phyloP scores from a whole-genome alignment of 176 grass and related monocot genomes.

The Lolium perenne region DNA sequence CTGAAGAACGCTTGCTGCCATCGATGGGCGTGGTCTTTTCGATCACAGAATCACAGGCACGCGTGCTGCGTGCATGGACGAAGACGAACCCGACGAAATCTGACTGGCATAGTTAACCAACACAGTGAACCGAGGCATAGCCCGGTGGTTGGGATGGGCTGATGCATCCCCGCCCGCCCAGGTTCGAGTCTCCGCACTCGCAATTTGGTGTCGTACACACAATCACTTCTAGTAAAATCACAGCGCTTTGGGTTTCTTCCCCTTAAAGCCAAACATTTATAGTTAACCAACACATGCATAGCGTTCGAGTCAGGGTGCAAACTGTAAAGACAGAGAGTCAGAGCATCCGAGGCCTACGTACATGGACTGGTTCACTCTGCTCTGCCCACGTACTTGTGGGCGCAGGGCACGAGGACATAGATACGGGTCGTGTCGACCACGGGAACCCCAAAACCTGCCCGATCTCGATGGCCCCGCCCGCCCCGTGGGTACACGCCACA shows the following conservation, averaged over 20 bases:
- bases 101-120: not conserved
- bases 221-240: no score
- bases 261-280: no score
- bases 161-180: no score
- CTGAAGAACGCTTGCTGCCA: not conserved
- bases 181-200: no score
- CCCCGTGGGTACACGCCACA: conserved; percentile 17
- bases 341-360: conserved; percentile 37
- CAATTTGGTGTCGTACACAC: no score
- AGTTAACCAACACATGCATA: not conserved
- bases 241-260: no score
- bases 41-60: not conserved
- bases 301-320: not conserved
- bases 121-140: no score
- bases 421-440: conserved; percentile 27
- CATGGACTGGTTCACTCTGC: not conserved
- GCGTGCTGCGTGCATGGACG: not conserved
- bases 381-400: not conserved
- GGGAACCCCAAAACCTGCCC: not conserved
- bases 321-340: not conserved
- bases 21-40: not conserved
- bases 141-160: no score
- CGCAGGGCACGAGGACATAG: not conserved
- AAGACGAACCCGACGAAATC: not conserved
- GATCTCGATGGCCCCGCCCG: conserved; percentile 11